These are phyloP conservation scores for Paecilomyces niveus DNA, from an alignment of 2,329 filamentous ascomycete species.

Conservation along the genomic window DNA sequence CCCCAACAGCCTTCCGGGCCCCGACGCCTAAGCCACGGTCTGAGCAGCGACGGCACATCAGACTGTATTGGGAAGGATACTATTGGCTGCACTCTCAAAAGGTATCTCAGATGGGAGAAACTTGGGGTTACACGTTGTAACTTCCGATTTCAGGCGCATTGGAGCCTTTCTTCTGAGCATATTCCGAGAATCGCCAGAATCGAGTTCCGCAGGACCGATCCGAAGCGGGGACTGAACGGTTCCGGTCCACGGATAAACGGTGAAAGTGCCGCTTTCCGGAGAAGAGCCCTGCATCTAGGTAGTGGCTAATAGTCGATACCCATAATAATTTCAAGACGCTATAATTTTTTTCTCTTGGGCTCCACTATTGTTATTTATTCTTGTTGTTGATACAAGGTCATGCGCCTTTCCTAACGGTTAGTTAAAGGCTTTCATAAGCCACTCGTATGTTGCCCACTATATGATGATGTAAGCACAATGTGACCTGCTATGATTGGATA, in stretches of 20 bases:
- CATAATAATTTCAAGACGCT: neutral
- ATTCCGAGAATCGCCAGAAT: neutral
- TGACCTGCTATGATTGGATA: neutral
- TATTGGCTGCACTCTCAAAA: neutral
- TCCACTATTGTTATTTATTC: neutral
- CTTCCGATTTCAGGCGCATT: neutral
- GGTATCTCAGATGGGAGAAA: neutral
- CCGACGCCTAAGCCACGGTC: neutral
- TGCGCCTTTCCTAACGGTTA: slow-evolving; percentile 10
- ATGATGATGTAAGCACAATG: neutral
- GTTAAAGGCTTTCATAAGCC: slow-evolving; percentile 57
- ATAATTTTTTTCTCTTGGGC: neutral
- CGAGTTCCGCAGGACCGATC: neutral
- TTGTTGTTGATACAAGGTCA: neutral
- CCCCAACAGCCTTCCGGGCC: neutral
- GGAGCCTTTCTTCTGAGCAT: neutral
- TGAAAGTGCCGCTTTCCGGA: neutral
- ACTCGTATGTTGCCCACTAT: slow-evolving; percentile 86
- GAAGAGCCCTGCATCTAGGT: neutral
- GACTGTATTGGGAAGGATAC: neutral
- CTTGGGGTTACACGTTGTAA: neutral
- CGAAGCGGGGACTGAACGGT: neutral
- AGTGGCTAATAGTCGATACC: neutral
- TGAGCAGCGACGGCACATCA: neutral
- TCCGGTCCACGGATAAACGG: neutral